Percentiles rank a stretch among this genome's conserved stretches.
Conservation (phyloP, 2,329 filamentous ascomycete genomes). For the Cladosporium sp. region DNA sequence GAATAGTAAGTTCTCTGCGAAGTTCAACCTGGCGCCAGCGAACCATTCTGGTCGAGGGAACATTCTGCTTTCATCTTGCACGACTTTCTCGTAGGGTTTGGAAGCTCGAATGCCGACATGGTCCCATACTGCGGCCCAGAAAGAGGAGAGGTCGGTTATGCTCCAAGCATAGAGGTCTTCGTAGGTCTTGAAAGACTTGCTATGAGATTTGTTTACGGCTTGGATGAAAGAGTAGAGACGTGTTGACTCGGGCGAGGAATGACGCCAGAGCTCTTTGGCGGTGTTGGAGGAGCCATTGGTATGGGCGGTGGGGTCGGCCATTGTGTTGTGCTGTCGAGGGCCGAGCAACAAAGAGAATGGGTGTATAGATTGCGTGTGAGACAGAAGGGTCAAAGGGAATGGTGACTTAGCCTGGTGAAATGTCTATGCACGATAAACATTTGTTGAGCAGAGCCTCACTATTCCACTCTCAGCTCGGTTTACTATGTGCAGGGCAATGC, state of each 20-base stretch:
- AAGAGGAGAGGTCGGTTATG: constrained; percentile 65
- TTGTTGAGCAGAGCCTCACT: too few species aligned
- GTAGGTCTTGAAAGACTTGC: constrained; percentile 61
- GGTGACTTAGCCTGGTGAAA: background rate
- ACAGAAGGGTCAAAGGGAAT: background rate
- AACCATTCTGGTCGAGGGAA: constrained; percentile 90
- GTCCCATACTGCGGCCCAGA: constrained; percentile 85
- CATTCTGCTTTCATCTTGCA: constrained; percentile 63
- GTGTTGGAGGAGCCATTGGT: background rate
- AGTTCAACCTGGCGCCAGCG: constrained; percentile 73
- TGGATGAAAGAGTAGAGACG: constrained; percentile 48
- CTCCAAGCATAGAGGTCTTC: constrained; percentile 82
- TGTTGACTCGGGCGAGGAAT: constrained; percentile 40
- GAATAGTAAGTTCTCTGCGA: constrained; percentile 90
- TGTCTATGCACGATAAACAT: background rate
- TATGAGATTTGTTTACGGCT: constrained; percentile 64
- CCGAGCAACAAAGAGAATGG: background rate
- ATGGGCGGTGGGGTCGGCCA: background rate
- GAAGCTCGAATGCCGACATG: constrained; percentile 73
- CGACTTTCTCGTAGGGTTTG: constrained; percentile 59
- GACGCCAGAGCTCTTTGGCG: constrained; percentile 30
- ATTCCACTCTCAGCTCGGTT: too few species aligned
- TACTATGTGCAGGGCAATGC: too few species aligned
- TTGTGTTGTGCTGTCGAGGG: background rate
- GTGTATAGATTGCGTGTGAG: background rate